Evolutionary conservation across 1,284 basidiomycete species (phyloP), one percentile per base, ranked within the genome.

Genomic region (Baeospora myosura): DNA sequence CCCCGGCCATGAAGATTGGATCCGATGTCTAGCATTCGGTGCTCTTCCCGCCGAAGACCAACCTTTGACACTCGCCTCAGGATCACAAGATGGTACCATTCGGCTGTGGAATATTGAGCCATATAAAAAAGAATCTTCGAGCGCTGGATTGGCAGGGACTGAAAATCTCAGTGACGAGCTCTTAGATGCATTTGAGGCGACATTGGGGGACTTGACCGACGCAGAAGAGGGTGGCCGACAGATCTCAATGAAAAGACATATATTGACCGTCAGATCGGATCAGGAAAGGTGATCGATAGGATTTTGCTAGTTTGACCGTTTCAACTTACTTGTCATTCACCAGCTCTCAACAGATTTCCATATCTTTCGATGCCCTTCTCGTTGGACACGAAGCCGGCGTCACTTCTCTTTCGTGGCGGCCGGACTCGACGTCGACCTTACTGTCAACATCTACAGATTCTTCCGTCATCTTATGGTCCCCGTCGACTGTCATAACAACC

Each of bases 1-100:
- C 25, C 73, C 87, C 25, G 93, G 93, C 0, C 93, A 98, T 56
- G 88, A 95, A 68, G 93, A 97, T 58, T 98, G 93, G 93, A 73
- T 96, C 38, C 79, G 85, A 48, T 74, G 78, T 46, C 72, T 97
- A 20, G 72, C 81, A 2, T 89, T 96, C 59, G 72, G 71, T 21
- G 33, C 53, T 2, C 59, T 65, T 7, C 37, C 45, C 8, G 40
- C 48, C 29, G 47, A 55, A 5, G 57, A 57, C 6, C 62, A 70
- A 35, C 59, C 69, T 14, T 64, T 81, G 20, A 50, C 79, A 1
- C 70, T 97, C 14, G 91, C 94, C 1, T 93, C 91, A 11, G 94
- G 90, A 1, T 91, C 91, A 3, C 93, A 96, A 63, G 94, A 97
- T 59, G 79, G 81, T 12, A 93, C 88, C 28, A 87, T 96, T 42